Base-by-base conservation (phyloP, 768 basidiomycete genomes). In the Suillus placidus region DNA sequence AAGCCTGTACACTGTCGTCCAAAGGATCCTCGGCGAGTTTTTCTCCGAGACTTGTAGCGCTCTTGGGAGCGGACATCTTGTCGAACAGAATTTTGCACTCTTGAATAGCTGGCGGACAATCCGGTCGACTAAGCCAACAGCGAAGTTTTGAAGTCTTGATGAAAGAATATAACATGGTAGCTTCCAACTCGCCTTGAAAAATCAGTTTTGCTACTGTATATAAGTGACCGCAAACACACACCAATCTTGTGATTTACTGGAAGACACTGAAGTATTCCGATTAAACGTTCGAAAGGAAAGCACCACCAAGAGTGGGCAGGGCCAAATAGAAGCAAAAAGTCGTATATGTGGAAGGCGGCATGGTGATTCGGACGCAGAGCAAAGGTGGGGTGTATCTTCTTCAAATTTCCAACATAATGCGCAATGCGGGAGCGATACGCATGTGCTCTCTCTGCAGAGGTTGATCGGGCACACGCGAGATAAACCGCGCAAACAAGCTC, bases 221-320 rank as follows among this genome's bases (percentile, higher is more conserved):
- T 35, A 4, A 35, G 34, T 35, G 34, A 35, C 34, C 23, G 3
- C 6, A 30, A 52, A 52, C 0, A 37, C 70, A 64, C 52, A 80
- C 78, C 79, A 43, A 74, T 72, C 61, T 74, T 74, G 5, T 54
- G 57, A 61, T 81, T 81, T 1, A 74, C 77, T 16, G 70, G 67
- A 16, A 71, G 51, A 6, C 67, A 61, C 47, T 79, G 77, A 18
- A 81, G 64, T 9, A 77, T 64, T 38, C 75, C 70, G 56, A 77
- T 79, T 43, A 73, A 74, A 20, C 73, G 67, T 60, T 81, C 73
- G 49, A 76, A 80, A 14, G 72, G 71, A 40, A 70, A 71, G 8
- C 71, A 67, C 66, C 74, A 66, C 60, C 72, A 74, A 38, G 71
- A 67, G 67, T 77, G 77, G 14, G 61, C 62, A 0, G 73, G 77